Evolutionary conservation across 257 asterid genomes (phyloP).

Genomic region (Nicotiana attenuata): DNA sequence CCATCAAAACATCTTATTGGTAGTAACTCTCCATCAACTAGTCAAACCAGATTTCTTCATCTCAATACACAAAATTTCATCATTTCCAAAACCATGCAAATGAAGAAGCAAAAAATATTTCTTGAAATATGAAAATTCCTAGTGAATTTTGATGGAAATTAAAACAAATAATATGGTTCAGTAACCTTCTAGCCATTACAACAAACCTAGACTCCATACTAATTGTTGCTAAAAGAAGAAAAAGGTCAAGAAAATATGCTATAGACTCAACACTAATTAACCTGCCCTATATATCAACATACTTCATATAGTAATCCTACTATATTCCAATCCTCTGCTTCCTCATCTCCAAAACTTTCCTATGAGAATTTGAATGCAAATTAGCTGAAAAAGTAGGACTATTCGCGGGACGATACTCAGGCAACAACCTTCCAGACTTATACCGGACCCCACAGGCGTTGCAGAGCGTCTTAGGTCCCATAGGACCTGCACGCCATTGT

Average conservation of each 20-base stretch:
- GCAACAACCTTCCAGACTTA: slow-evolving; percentile 80
- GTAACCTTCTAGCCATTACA: slow-evolving; percentile 29
- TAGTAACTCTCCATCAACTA: background rate
- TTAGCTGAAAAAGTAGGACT: slow-evolving; percentile 64
- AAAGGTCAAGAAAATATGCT: slow-evolving; percentile 19
- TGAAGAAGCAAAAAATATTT: background rate
- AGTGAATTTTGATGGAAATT: slow-evolving; percentile 22
- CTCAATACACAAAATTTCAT: background rate
- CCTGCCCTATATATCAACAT: slow-evolving; percentile 49
- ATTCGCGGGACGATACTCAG: slow-evolving; percentile 85
- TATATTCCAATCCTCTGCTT: slow-evolving; percentile 40
- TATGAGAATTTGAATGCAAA: slow-evolving; percentile 76
- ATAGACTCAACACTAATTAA: slow-evolving; percentile 26
- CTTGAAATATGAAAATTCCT: slow-evolving; percentile 22
- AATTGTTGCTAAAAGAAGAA: slow-evolving; percentile 15
- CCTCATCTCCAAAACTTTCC: slow-evolving; percentile 88
- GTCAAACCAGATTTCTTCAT: background rate
- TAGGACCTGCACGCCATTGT: slow-evolving; percentile 89
- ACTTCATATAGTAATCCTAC: slow-evolving; percentile 26
- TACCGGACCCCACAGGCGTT: slow-evolving; percentile 91
- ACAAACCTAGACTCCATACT: slow-evolving; percentile 37
- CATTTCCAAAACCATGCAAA: slow-evolving; percentile 1
- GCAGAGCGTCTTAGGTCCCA: slow-evolving; percentile 79
- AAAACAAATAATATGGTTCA: slow-evolving; percentile 16
- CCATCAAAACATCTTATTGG: too few species aligned